Evolutionary conservation across 768 basidiomycete species (phyloP).

Genomic region (Suillus ampliporus): DNA sequence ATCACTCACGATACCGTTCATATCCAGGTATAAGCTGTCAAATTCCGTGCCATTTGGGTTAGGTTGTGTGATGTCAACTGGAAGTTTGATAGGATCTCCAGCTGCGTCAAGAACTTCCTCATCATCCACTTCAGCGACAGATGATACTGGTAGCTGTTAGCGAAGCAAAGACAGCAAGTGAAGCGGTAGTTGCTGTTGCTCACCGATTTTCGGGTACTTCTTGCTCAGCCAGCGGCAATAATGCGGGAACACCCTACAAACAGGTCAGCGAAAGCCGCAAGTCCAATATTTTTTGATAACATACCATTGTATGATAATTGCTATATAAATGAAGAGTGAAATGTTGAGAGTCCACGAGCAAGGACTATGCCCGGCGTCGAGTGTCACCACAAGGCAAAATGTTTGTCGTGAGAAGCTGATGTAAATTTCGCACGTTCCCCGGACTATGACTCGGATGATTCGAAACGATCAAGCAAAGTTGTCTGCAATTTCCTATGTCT

Average conservation of each 20-base stretch:
- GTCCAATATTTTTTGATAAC: no score
- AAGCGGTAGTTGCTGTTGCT: no score
- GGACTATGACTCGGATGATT: constrained; percentile 13
- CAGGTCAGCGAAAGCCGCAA: not conserved
- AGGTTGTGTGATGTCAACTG: constrained; percentile 75
- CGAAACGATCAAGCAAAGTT: not conserved
- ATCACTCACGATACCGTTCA: constrained; percentile 92
- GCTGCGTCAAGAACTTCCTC: constrained; percentile 67
- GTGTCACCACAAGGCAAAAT: constrained; percentile 3
- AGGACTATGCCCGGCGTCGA: not conserved
- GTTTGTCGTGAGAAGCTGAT: constrained; percentile 4
- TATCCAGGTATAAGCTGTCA: constrained; percentile 96
- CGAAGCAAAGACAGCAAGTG: not conserved
- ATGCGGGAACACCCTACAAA: constrained; percentile 90
- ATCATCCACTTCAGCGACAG: constrained; percentile 88
- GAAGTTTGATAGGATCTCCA: constrained; percentile 71
- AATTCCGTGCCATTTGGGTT: constrained; percentile 98
- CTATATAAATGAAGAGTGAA: not conserved
- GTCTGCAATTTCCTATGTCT: constrained; percentile 3
- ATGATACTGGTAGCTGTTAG: constrained; percentile 53
- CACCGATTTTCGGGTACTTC: constrained; percentile 98
- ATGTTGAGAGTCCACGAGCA: not conserved
- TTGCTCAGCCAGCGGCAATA: constrained; percentile 98
- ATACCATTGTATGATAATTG: constrained; percentile 6
- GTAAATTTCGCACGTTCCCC: constrained; percentile 13